Evolutionary conservation across 1,284 basidiomycete genomes (phyloP), one percentile per base, ranked within the genome.

Genomic region (Austropuccinia psidii): DNA sequence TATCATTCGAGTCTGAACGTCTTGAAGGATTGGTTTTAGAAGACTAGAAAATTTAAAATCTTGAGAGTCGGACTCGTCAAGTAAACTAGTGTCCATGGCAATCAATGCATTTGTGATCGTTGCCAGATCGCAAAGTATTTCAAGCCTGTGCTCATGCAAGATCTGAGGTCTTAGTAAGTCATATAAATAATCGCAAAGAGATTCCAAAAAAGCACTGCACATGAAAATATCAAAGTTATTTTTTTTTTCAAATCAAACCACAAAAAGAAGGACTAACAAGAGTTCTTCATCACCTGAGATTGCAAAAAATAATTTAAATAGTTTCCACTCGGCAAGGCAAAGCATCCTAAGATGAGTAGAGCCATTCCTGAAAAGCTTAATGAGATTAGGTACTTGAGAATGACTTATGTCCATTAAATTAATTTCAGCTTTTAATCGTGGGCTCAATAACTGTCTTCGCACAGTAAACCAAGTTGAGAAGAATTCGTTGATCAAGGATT

Each of bases 131-230:
- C 92, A 93, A 1, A 97, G 86, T 0, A 88, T 87, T 0, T 88
- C 88, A 57, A 97, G 86, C 5, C 88, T 87, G 0, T 88, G 88
- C 79, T 96, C 93, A 78, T 96, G 93, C 0, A 96, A 85, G 76
- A 96, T 95, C 6, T 92, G 87, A 4, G 93, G 93, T 1, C 93
- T 88, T 2, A 96, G 86, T 77, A 93, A 90, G 80, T 96, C 93
- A 79, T 93, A 95, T 29, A 96, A 86, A 77, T 92, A 87, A 81
- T 96, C 93, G 78, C 92, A 96, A 0, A 97, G 84, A 5, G 85
- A 87, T 82, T 95, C 93, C 27, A 96, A 85, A 81, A 91, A 96
- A 74, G 86, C 85, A 78, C 91, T 94, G 78, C 1, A 35, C 8
- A 57, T 67, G 29, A 9, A 58, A 49, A 31, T 67, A 54, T 58